These are phyloP conservation scores for Debaryomyces prosopidis DNA, from an alignment of 805 yeast species.

Conservation along the genomic window DNA sequence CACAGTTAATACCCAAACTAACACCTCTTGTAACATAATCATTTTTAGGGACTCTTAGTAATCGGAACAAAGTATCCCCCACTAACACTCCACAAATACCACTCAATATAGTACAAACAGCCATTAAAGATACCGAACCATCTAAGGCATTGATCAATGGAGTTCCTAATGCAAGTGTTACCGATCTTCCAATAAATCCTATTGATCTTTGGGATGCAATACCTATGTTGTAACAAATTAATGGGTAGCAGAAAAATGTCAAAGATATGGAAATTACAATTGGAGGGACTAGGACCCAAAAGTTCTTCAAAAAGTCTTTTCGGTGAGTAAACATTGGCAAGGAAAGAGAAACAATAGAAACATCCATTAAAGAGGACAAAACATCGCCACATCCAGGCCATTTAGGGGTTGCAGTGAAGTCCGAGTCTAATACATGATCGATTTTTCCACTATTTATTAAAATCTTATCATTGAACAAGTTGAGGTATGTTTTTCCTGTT, in stretches of 20 bases:
- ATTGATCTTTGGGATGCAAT: slow-evolving; percentile 59
- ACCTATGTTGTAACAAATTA: slow-evolving; percentile 64
- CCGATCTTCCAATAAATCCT: slow-evolving; percentile 78
- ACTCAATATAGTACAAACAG: slow-evolving; percentile 73
- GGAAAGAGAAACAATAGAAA: slow-evolving; percentile 72
- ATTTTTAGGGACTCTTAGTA: slow-evolving; percentile 54
- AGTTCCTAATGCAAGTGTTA: slow-evolving; percentile 76
- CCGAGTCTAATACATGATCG: slow-evolving; percentile 9
- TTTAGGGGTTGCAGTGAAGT: slow-evolving; percentile 33
- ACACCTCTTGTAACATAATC: slow-evolving; percentile 79
- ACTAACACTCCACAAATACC: slow-evolving; percentile 75
- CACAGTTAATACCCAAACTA: slow-evolving; percentile 74
- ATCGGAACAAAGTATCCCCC: slow-evolving; percentile 53
- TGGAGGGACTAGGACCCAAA: slow-evolving; percentile 60
- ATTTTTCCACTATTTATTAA: slow-evolving; percentile 28
- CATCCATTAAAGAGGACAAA: slow-evolving; percentile 68
- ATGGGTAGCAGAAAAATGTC: slow-evolving; percentile 69
- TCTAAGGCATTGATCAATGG: slow-evolving; percentile 68
- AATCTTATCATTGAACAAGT: slow-evolving; percentile 48
- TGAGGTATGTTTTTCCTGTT: slow-evolving; percentile 67
- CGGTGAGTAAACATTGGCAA: slow-evolving; percentile 78
- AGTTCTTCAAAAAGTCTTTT: slow-evolving; percentile 58
- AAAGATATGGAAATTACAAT: slow-evolving; percentile 54
- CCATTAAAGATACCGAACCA: slow-evolving; percentile 72
- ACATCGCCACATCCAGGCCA: slow-evolving; percentile 87